Evolutionary conservation across 108 stramenopile species (phyloP).

Genomic region (Craspedostauros australis): DNA sequence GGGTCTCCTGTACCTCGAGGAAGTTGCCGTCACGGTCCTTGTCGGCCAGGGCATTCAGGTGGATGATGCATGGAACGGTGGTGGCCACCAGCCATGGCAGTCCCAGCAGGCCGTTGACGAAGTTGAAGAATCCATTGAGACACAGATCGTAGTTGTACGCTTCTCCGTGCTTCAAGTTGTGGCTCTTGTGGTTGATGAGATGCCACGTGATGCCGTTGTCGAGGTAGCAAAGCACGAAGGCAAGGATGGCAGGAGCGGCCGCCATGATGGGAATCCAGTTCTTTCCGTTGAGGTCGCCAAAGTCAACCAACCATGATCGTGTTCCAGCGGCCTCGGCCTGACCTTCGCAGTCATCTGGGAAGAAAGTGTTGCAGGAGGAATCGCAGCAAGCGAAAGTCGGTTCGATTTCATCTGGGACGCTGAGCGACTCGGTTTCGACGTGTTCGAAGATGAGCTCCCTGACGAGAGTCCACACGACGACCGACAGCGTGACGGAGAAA

Average conservation of each 20-base stretch:
- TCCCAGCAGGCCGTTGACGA: slow-evolving; percentile 32
- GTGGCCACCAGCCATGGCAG: slow-evolving; percentile 45
- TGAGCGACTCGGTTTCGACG: slow-evolving; percentile 30
- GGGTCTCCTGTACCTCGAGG: slow-evolving; percentile 31
- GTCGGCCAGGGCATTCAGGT: slow-evolving; percentile 27
- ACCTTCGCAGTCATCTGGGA: slow-evolving; percentile 40
- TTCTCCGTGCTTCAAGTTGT: slow-evolving; percentile 40
- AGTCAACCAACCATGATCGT: slow-evolving; percentile 40
- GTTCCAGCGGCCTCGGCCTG: slow-evolving; percentile 22
- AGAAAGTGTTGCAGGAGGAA: slow-evolving; percentile 22
- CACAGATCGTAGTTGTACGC: slow-evolving; percentile 40
- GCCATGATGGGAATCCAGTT: slow-evolving; percentile 36
- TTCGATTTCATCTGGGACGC: slow-evolving; percentile 40
- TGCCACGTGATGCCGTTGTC: slow-evolving; percentile 48
- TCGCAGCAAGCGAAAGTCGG: slow-evolving; percentile 47
- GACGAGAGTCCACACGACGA: slow-evolving; percentile 30
- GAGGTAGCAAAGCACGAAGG: slow-evolving; percentile 41
- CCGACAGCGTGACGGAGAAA: slow-evolving; percentile 34
- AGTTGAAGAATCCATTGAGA: slow-evolving; percentile 25
- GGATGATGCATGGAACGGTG: slow-evolving; percentile 39
- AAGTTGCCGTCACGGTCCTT: slow-evolving; percentile 26
- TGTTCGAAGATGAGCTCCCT: slow-evolving; percentile 14
- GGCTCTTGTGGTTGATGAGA: slow-evolving; percentile 22
- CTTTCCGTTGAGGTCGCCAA: slow-evolving; percentile 44
- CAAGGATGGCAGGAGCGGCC: slow-evolving; percentile 44